A percentile compares a stretch with the other conserved stretches of the same genome.
Conservation (phyloP, 2,329 filamentous ascomycete genomes). For the Xylaria sp. region DNA sequence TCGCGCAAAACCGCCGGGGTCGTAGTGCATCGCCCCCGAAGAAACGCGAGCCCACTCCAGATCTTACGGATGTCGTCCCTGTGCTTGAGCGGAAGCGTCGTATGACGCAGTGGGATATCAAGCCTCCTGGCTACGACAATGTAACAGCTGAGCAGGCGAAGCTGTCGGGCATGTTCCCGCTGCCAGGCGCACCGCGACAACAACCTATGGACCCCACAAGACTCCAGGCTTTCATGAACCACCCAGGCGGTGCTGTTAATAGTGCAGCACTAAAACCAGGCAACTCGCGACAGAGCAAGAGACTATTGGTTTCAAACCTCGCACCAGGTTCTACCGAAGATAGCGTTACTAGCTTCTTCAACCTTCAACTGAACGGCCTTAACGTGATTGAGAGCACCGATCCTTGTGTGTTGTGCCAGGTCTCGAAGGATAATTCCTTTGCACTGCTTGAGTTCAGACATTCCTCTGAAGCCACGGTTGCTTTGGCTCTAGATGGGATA, state of each 20-base stretch:
- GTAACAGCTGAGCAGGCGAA: conserved; percentile 99
- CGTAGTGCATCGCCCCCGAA: conserved; percentile 82
- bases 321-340: conserved; percentile 77
- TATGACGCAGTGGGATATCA: conserved; percentile 99
- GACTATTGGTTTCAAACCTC: conserved; percentile 86
- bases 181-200: conserved; percentile 92
- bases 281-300: conserved; percentile 92
- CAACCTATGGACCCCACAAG: conserved; percentile 94
- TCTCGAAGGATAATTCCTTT: conserved; percentile 79
- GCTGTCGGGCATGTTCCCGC: conserved; percentile 97
- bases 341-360: conserved; percentile 82
- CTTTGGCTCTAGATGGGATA: conserved; percentile 87
- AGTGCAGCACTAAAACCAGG: conserved; percentile 86
- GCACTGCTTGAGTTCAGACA: conserved; percentile 91
- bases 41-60: conserved; percentile 93
- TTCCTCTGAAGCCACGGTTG: conserved; percentile 86
- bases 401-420: conserved; percentile 82
- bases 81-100: conserved; percentile 87
- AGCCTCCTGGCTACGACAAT: conserved; percentile 96
- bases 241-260: conserved; percentile 73
- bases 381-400: conserved; percentile 86
- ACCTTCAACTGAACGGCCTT: conserved; percentile 93
- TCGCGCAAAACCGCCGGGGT: conserved; percentile 60
- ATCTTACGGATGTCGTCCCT: conserved; percentile 84
- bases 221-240: conserved; percentile 94